A percentile compares a stretch with the other conserved stretches of the same genome.
Conservation (phyloP, 768 basidiomycete species). For the Psilocybe cubensis region DNA sequence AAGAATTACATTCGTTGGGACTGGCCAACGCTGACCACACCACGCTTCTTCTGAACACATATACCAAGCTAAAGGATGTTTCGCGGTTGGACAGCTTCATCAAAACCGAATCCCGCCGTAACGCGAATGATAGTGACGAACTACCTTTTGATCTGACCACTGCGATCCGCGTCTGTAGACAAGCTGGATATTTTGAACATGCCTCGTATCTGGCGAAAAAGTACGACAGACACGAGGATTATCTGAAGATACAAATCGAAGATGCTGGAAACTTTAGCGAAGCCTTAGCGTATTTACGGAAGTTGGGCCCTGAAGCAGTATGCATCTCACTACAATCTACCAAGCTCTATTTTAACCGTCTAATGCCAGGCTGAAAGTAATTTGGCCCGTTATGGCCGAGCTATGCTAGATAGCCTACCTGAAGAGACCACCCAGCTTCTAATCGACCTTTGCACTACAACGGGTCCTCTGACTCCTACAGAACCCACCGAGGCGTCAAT, state of each 20-base stretch:
- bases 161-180: constrained; percentile 94
- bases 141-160: constrained; percentile 97
- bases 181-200: constrained; percentile 96
- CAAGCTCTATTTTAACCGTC: neutral
- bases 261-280: constrained; percentile 84
- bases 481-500: constrained; percentile 33
- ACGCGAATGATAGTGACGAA: constrained; percentile 56
- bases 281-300: constrained; percentile 80
- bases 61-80: constrained; percentile 95
- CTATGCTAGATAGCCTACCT: constrained; percentile 80
- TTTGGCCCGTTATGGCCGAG: constrained; percentile 85
- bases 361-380: constrained; percentile 76
- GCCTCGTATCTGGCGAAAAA: constrained; percentile 92
- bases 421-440: constrained; percentile 89
- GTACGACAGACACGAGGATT: constrained; percentile 92
- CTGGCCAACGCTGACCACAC: constrained; percentile 97
- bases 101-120: constrained; percentile 75
- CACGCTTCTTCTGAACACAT: constrained; percentile 94
- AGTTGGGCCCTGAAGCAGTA: constrained; percentile 79
- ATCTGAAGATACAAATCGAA: constrained; percentile 91
- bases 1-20: constrained; percentile 89
- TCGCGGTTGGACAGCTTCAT: constrained; percentile 89
- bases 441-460: constrained; percentile 88
- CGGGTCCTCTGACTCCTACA: constrained; percentile 47
- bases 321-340: constrained; percentile 30